Evolutionary conservation across 768 basidiomycete genomes (phyloP).

Genomic region (Sistotremastrum suecicum): DNA sequence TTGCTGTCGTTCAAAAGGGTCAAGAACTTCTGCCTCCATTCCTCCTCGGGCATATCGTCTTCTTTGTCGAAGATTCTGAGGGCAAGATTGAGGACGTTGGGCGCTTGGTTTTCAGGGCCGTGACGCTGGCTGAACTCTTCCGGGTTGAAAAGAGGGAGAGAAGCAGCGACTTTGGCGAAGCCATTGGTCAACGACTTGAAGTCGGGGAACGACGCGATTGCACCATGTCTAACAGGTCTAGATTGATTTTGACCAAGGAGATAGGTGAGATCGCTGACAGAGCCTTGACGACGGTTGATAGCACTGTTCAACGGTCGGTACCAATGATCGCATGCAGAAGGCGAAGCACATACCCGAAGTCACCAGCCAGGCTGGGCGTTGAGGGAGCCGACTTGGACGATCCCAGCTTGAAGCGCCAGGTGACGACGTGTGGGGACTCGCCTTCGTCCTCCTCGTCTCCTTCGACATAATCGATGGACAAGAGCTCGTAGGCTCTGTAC

Average conservation of each 20-base stretch:
- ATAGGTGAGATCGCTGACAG: constrained; percentile 92
- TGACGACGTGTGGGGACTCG: constrained; percentile 65
- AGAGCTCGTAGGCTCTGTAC: constrained; percentile 83
- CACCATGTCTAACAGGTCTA: constrained; percentile 83
- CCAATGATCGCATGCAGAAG: constrained; percentile 2
- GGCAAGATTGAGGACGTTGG: constrained; percentile 90
- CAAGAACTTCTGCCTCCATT: constrained; percentile 61
- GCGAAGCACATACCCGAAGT: constrained; percentile 24
- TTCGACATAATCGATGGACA: constrained; percentile 91
- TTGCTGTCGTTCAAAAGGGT: constrained; percentile 58
- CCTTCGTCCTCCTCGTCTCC: constrained; percentile 77
- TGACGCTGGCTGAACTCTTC: constrained; percentile 65
- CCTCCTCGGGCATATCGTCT: constrained; percentile 63
- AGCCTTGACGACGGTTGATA: constrained; percentile 59
- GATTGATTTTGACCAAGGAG: constrained; percentile 76
- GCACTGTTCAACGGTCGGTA: constrained; percentile 23
- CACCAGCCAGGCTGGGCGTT: constrained; percentile 48
- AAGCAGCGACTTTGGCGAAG: constrained; percentile 56
- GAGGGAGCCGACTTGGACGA: constrained; percentile 76
- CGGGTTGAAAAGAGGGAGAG: constrained; percentile 61
- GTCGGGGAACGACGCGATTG: constrained; percentile 82
- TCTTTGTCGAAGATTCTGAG: constrained; percentile 75
- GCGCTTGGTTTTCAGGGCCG: constrained; percentile 57
- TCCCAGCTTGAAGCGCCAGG: constrained; percentile 93
- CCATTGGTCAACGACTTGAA: constrained; percentile 52